Conservation (phyloP, 2,329 filamentous ascomycete species). For the Leptographium galeiforme region DNA sequence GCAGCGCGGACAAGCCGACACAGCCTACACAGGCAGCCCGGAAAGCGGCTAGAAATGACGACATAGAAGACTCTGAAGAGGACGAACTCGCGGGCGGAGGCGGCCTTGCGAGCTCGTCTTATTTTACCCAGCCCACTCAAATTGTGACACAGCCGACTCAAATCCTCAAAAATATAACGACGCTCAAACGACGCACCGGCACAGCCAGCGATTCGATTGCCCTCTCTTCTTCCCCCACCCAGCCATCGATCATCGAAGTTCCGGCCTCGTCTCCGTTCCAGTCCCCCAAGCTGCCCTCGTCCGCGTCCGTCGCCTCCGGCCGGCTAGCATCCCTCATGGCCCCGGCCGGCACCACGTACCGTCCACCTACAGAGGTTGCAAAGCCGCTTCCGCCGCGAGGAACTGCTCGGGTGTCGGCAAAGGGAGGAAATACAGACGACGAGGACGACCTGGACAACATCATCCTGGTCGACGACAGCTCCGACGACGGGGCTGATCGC, state of each 20-base stretch:
- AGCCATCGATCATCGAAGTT: conserved; percentile 52
- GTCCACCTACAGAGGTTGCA: conserved; percentile 25
- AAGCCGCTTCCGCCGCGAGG: not conserved
- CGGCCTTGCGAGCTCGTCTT: conserved; percentile 24
- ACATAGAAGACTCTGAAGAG: conserved; percentile 17
- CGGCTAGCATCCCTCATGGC: conserved; percentile 52
- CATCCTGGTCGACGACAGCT: conserved; percentile 38
- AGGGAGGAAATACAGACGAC: not conserved
- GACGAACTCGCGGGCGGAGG: conserved; percentile 29
- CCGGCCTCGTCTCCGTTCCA: conserved; percentile 74
- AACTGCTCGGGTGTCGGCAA: not conserved
- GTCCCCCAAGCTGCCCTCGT: conserved; percentile 9
- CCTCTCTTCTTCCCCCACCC: conserved; percentile 25
- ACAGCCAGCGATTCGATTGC: conserved; percentile 7
- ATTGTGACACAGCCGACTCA: conserved; percentile 36
- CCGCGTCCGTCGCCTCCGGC: conserved; percentile 13
- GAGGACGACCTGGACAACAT: conserved; percentile 17
- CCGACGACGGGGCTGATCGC: conserved; percentile 30
- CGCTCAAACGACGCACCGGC: conserved; percentile 16
- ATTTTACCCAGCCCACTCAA: conserved; percentile 32
- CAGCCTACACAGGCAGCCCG: not conserved
- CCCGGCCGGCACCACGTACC: conserved; percentile 61
- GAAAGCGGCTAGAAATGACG: conserved; percentile 6
- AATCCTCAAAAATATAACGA: conserved; percentile 25
- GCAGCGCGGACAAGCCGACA: not conserved